Base-by-base conservation (phyloP, 129 eudicot species). In the Saussurea involucrata region DNA sequence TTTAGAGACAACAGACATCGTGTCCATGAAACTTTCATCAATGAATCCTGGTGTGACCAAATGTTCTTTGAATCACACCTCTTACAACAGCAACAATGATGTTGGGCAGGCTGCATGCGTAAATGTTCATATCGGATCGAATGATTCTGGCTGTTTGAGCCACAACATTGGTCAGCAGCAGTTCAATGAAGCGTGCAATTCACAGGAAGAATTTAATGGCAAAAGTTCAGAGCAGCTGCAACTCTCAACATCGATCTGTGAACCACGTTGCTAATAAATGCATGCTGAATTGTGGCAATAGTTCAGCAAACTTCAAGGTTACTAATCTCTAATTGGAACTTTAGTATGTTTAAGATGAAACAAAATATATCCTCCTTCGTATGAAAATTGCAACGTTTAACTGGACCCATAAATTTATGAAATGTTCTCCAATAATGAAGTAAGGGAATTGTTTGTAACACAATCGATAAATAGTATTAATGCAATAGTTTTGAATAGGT, bases 251-350 rank as follows among this genome's bases (percentile, higher is more conserved):
- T 57, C n/a, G n/a, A n/a, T n/a, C 67, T 63, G 83, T 73, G 69
- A 37, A 68, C 63, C 77, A 76, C 73, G 83, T 73, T 28, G 55
- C 73, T 67, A 28, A 77, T 17, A 34, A 27, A 12, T 71, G 28
- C 71, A 36, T 64, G 49, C 37, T 27, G 20, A 80, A 73, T 42
- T 64, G 42, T 21, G 55, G 37, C 72, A 33, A 60, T 69, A 34
- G 32, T 53, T 82, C 85, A 2, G 78, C 77, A 55, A 76, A 37
- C 68, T 67, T 67, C 40, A 80, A 85, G 88, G 92, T 87, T 67
- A 33, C 78, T 61, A 49, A 34, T 37, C 36, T 58, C 5, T 9
- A 68, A 13, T 40, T 58, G 24, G 25, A 63, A 22, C 72, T 63
- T 24, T 79, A 29, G 46, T 17, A 21, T 24, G 3, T 40, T 40